A percentile compares a stretch with the other conserved stretches of the same genome.
Evolutionary conservation across 2,329 filamentous ascomycete genomes (phyloP).

Genomic region (Zasmidium cellare): DNA sequence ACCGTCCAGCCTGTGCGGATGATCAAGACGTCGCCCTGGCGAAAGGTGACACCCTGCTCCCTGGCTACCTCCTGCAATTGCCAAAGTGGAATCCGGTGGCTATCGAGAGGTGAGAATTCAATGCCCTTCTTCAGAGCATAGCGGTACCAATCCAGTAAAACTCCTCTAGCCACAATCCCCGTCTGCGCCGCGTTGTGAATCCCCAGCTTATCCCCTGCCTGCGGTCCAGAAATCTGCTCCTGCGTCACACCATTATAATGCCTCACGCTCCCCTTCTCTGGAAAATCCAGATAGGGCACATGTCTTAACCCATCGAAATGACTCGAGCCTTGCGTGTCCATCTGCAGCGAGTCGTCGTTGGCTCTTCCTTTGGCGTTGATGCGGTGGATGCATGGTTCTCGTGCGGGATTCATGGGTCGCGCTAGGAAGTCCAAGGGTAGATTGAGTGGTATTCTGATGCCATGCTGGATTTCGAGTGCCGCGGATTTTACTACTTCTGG

Average conservation of each 20-base stretch:
- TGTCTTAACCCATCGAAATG: constrained; percentile 55
- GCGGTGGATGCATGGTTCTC: constrained; percentile 39
- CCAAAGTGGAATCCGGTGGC: constrained; percentile 6
- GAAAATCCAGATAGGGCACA: constrained; percentile 47
- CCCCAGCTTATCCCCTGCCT: constrained; percentile 41
- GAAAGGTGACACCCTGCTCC: constrained; percentile 53
- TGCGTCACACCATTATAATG: constrained; percentile 39
- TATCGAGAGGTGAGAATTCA: constrained; percentile 1
- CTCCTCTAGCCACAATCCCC: constrained; percentile 56
- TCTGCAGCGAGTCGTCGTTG: constrained; percentile 60
- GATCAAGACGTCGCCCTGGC: constrained; percentile 55
- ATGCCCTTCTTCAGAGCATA: constrained; percentile 33
- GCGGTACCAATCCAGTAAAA: constrained; percentile 53
- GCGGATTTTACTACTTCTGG: constrained; percentile 52
- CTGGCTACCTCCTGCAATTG: constrained; percentile 38
- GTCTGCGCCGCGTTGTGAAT: constrained; percentile 49
- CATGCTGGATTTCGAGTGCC: constrained; percentile 54
- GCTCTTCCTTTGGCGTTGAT: constrained; percentile 45
- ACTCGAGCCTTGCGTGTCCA: constrained; percentile 26
- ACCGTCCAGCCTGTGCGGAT: constrained; percentile 51
- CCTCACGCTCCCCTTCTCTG: constrained; percentile 27
- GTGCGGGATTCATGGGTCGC: constrained; percentile 55
- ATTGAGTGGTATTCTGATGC: constrained; percentile 37
- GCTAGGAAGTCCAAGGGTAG: constrained; percentile 57
- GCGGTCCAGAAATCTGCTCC: constrained; percentile 36